Base-by-base conservation (phyloP, 257 asterid genomes). In the Penstemon newberryi region DNA sequence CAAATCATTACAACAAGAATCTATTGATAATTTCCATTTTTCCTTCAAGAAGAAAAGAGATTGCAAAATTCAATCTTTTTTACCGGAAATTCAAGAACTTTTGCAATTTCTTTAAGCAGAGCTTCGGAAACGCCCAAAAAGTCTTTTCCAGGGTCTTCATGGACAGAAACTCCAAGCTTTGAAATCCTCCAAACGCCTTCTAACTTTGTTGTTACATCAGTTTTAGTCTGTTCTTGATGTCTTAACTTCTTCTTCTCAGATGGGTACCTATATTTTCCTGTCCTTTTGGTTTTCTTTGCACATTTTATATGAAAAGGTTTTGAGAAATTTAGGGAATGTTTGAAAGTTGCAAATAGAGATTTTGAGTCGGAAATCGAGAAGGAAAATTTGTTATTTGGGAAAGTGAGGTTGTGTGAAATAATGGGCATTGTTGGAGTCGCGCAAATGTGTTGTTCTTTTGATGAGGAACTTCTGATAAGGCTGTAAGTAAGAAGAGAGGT, bases 101-200 rank as follows among this genome's bases (percentile, higher is more conserved):
- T 90, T 69, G 97, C 94, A 54, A 93, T 90, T 79, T 88, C 89
- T 72, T 49, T 70, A 45, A 93, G 85, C 78, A 93, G 71, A 62
- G 92, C 80, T 71, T 83, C 85, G 0, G 97, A 90, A 51, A 90
- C 89, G 72, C 73, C 86, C 68, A 81, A 78, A 56, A 78, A 85
- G 72, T 93, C 97, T 67, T 93, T 93, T n/a, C 98, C 98, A 51
- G 95, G 96, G 74, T 93, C 98, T 65, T 84, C 87, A 46, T 84
- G 81, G 61, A 86, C 95, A 0, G 86, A 67, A 58, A 90, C 86
- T 52, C 76, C 93, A 11, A 93, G 91, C 80, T 79, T 82, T 11
- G 80, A 92, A 57, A 92, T 78, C 81, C 96, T 86, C 95, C 98
- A 93, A 75, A 93, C 56, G 9, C 99, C 99, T 63, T 81, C 82